Conservation (phyloP, 495 filamentous ascomycete species). For the Acidiella bohemica region DNA sequence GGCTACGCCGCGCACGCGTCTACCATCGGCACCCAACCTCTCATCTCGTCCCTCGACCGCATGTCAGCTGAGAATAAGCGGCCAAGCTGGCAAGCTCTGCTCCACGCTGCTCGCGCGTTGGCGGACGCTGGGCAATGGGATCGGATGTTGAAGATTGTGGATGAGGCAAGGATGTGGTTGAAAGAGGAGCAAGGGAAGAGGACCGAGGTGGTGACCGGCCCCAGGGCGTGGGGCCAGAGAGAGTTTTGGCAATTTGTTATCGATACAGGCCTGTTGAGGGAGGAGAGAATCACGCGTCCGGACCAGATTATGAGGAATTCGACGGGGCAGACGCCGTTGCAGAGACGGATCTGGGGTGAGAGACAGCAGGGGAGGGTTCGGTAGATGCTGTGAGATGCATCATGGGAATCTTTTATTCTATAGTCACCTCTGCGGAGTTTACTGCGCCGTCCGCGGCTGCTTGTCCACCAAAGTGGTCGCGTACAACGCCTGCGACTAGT, state of each 20-base stretch:
- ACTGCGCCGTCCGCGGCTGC: conserved; percentile 15
- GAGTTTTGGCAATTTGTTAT: conserved; percentile 15
- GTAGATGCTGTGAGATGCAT: too few species aligned
- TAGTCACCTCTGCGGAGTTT: too few species aligned
- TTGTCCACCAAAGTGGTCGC: conserved; percentile 31
- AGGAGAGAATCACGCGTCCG: conserved; percentile 7
- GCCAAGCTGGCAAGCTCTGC: conserved; percentile 35
- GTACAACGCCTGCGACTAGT: too few species aligned
- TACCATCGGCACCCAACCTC: conserved; percentile 32
- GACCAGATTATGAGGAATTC: conserved; percentile 2
- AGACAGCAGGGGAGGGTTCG: too few species aligned
- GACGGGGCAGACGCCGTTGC: conserved; percentile 1
- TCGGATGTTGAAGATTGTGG: conserved; percentile 14
- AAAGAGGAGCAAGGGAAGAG: not conserved
- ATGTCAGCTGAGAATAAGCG: conserved; percentile 30
- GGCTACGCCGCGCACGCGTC: conserved; percentile 40
- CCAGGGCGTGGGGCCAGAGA: conserved; percentile 6
- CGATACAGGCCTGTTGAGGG: conserved; percentile 6
- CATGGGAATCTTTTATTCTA: too few species aligned
- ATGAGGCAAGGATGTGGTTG: conserved; percentile 3
- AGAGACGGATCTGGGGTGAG: not conserved
- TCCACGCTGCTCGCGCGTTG: conserved; percentile 36
- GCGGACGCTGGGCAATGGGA: conserved; percentile 31
- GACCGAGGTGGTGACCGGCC: not conserved
- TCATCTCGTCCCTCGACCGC: conserved; percentile 38